Evolutionary conservation across 1,284 basidiomycete species (phyloP).

Genomic region (Ceratobasidium sp.): DNA sequence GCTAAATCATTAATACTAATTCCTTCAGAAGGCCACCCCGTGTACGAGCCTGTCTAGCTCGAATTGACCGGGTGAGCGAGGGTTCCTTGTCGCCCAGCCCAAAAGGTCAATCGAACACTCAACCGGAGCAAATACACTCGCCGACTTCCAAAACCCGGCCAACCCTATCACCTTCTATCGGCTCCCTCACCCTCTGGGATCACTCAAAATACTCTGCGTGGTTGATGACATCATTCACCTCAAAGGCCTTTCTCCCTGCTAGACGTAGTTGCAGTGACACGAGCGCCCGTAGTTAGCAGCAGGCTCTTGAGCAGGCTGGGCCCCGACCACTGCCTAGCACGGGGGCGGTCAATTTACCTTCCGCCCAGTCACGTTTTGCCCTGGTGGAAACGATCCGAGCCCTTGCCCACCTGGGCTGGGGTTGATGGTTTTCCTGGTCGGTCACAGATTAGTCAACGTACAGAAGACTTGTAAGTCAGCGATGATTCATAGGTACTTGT

Average conservation of each 20-base stretch:
- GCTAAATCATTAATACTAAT: background rate
- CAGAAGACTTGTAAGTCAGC: no score
- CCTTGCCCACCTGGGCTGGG: no score
- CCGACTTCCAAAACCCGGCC: slow-evolving; percentile 16
- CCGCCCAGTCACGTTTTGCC: no score
- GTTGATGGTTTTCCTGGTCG: no score
- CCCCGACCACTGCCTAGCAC: slow-evolving; percentile 67
- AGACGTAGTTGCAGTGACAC: slow-evolving; percentile 69
- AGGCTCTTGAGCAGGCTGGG: slow-evolving; percentile 68
- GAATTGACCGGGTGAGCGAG: slow-evolving; percentile 16
- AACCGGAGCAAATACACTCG: no score
- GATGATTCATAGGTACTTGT: no score
- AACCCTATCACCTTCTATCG: slow-evolving; percentile 48
- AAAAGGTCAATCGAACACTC: background rate
- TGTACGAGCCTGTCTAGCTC: no score
- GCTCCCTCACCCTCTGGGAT: slow-evolving; percentile 64
- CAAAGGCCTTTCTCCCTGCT: slow-evolving; percentile 68
- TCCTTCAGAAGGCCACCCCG: background rate
- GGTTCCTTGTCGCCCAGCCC: slow-evolving; percentile 5
- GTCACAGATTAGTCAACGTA: no score
- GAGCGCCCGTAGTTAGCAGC: slow-evolving; percentile 67
- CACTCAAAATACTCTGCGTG: slow-evolving; percentile 66
- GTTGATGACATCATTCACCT: slow-evolving; percentile 66
- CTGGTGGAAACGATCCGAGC: no score
- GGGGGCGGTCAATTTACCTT: no score